These are phyloP conservation scores for Sclerospora graminicola DNA, from an alignment of 352 stramenopile species.

Conservation along the genomic window DNA sequence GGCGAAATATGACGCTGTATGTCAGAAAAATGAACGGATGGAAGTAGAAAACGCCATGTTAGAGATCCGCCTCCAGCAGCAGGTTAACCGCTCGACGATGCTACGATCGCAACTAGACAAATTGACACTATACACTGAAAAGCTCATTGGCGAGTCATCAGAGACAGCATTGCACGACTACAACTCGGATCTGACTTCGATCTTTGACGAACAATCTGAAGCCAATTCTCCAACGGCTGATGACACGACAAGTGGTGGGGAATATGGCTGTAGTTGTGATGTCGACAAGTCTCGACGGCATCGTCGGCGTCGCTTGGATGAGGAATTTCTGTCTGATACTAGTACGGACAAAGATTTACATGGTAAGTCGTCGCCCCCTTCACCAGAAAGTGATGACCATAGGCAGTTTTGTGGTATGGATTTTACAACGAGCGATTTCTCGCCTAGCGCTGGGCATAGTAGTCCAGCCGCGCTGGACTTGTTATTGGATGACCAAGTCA, in stretches of 20 bases:
- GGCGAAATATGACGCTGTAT: conserved; percentile 37
- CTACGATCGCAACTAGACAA: conserved; percentile 61
- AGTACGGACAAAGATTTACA: conserved; percentile 33
- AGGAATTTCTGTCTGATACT: conserved; percentile 52
- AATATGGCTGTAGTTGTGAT: conserved; percentile 35
- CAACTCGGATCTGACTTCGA: conserved; percentile 35
- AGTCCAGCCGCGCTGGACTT: conserved; percentile 13
- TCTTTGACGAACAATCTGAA: conserved; percentile 37
- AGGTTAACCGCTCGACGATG: conserved; percentile 50
- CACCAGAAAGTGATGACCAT: conserved; percentile 20
- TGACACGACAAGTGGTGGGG: conserved; percentile 23
- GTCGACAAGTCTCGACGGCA: conserved; percentile 25
- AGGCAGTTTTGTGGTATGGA: conserved; percentile 18
- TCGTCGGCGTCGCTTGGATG: conserved; percentile 25
- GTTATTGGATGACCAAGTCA: conserved; percentile 23
- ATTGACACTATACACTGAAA: conserved; percentile 61
- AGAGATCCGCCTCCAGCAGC: conserved; percentile 51
- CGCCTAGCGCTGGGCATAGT: conserved; percentile 8
- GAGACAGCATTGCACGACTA: conserved; percentile 40
- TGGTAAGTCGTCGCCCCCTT: conserved; percentile 21
- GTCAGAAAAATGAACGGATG: conserved; percentile 34
- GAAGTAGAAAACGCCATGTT: conserved; percentile 55
- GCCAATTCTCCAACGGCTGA: conserved; percentile 27
- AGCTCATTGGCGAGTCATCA: conserved; percentile 44
- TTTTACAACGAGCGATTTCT: conserved; percentile 19